Conservation (phyloP, 73 alveolate genomes). For the Paraurostyla sp. region DNA sequence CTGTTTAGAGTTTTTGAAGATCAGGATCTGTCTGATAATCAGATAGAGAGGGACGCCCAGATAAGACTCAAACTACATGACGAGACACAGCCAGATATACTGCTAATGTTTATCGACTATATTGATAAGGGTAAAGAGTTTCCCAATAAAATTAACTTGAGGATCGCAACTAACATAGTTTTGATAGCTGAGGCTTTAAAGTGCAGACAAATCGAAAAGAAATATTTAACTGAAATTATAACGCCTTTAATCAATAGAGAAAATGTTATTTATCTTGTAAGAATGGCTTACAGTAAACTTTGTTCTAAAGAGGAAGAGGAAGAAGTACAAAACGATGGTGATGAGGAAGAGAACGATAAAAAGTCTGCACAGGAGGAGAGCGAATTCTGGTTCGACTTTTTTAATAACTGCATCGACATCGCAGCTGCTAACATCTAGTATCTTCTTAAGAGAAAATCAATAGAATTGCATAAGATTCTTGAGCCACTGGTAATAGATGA, state of each 20-base stretch:
- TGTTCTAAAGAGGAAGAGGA: neutral
- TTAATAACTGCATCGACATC: constrained; percentile 32
- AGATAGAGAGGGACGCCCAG: neutral
- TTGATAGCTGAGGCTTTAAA: constrained; percentile 32
- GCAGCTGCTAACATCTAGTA: constrained; percentile 49
- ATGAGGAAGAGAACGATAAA: neutral
- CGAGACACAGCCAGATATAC: constrained; percentile 7
- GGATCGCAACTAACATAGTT: constrained; percentile 25
- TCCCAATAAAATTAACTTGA: constrained; percentile 34
- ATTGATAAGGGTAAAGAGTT: constrained; percentile 52
- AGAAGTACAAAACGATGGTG: neutral
- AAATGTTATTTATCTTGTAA: constrained; percentile 32
- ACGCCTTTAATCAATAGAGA: constrained; percentile 52
- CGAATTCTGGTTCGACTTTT: constrained; percentile 62
- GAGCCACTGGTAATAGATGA: constrained; percentile 52
- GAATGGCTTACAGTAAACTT: constrained; percentile 32
- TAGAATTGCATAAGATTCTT: neutral
- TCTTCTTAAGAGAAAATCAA: neutral
- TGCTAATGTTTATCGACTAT: constrained; percentile 38
- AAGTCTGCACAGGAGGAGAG: constrained; percentile 31
- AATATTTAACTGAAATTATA: constrained; percentile 14
- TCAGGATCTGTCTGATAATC: neutral
- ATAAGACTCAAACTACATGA: constrained; percentile 13
- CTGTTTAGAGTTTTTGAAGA: constrained; percentile 41
- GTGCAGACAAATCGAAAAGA: constrained; percentile 1